Percentiles rank a stretch among this genome's conserved stretches.
Conservation (phyloP, 768 basidiomycete species). For the Rhizopogon vinicolor region DNA sequence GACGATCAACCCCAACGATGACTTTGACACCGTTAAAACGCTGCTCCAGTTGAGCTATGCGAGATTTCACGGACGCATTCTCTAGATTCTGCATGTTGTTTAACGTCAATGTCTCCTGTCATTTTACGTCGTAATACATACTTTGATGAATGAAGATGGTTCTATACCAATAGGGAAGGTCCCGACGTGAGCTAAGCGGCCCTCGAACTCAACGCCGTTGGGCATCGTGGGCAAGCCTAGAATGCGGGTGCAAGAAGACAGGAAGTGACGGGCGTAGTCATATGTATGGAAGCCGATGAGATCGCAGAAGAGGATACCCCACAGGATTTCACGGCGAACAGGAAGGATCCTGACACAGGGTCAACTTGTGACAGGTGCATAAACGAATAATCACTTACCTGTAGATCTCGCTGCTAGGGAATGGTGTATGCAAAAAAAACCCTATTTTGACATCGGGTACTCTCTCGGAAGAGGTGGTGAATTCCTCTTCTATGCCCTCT, state of each 20-base stretch:
- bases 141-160: slow-evolving; percentile 85
- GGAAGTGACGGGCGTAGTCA: slow-evolving; percentile 98
- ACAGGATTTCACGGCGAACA: slow-evolving; percentile 94
- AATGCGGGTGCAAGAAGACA: slow-evolving; percentile 96
- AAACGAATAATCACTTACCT: slow-evolving; percentile 47
- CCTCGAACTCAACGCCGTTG: slow-evolving; percentile 95
- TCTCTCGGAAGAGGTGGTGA: slow-evolving; percentile 30
- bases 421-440: slow-evolving; percentile 98
- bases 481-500: slow-evolving; percentile 60
- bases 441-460: slow-evolving; percentile 86
- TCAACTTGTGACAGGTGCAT: slow-evolving; percentile 2
- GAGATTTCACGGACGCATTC: slow-evolving; percentile 74
- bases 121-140: slow-evolving; percentile 23
- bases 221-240: slow-evolving; percentile 95
- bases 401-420: slow-evolving; percentile 97
- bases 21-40: slow-evolving; percentile 94
- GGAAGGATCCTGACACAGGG: slow-evolving; percentile 73
- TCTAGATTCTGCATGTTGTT: slow-evolving; percentile 56
- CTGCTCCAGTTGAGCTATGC: slow-evolving; percentile 78
- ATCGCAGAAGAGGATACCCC: slow-evolving; percentile 93
- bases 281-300: slow-evolving; percentile 99
- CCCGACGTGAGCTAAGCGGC: slow-evolving; percentile 92
- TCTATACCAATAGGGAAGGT: slow-evolving; percentile 99
- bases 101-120: slow-evolving; percentile 2
- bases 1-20: slow-evolving; percentile 96